Evolutionary conservation across 2,329 filamentous ascomycete species (phyloP), one percentile per base, ranked within the genome.

Genomic region (Davidsoniella virescens): DNA sequence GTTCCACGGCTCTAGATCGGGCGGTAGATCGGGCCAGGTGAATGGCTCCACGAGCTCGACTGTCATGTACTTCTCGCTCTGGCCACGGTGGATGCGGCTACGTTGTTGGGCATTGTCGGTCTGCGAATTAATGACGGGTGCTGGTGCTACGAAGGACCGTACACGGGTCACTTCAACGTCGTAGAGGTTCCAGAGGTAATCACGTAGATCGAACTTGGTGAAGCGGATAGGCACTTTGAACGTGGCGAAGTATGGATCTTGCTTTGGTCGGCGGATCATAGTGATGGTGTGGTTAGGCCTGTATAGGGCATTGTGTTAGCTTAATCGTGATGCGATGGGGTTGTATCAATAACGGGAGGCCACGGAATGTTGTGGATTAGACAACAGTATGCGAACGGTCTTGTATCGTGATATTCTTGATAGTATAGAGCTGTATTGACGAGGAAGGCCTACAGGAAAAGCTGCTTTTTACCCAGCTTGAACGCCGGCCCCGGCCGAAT

Each of bases 161-260:
- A 96, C 79, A 56, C 72, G 72, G 48, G 77, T 69, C 49, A 82
- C 77, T 56, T 80, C 74, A 54, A 96, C 80, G 54, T 75, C 73
- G 72, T 98, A 98, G 41, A 76, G 76, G 64, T 94, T 80, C 69
- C 78, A 84, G 55, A 98, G 81, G 70, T 96, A 98, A 70, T 95
- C 88, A 65, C 87, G 85, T 40, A 98, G 70, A 64, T 98, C 92
- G 65, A 96, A 82, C 69, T 98, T 98, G 72, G 87, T 94, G 72
- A 95, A 87, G 59, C 77, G 80, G 58, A 96, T 75, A 9, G 92
- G 92, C 29, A 95, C 90, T 60, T 82, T 74, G 76, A 98, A 98
- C 59, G 80, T 82, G 55, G 90, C 92, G 63, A 85, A 87, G 63
- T 80, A 82, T 17, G 88, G 79, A 6, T 85, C 81, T 49, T 84